Percentiles rank a stretch among this genome's conserved stretches.
Conservation (phyloP, 257 asterid genomes). For the Phtheirospermum japonicum region DNA sequence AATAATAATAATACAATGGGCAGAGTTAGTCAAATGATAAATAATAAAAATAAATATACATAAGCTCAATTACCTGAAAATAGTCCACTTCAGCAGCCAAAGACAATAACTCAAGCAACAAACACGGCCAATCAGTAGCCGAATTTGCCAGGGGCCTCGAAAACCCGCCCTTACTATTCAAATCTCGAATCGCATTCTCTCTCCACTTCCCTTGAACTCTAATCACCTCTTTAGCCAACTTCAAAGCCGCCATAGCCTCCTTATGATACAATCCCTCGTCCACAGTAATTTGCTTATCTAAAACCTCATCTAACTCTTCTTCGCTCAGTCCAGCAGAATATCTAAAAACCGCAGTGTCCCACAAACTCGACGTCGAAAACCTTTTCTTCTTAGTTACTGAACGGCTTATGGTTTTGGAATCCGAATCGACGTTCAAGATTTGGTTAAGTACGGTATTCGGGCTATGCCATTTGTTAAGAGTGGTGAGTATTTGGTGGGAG, state of each 20-base stretch:
- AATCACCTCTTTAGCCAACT: slow-evolving; percentile 90
- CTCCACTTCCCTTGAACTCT: slow-evolving; percentile 73
- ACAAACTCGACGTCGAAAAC: slow-evolving; percentile 49
- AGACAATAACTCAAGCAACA: slow-evolving; percentile 85
- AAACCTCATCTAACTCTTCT: slow-evolving; percentile 47
- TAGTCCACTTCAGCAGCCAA: slow-evolving; percentile 82
- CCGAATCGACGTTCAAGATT: slow-evolving; percentile 41
- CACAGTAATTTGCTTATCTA: slow-evolving; percentile 37
- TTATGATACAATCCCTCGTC: slow-evolving; percentile 64
- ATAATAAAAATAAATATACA: slow-evolving; percentile 18
- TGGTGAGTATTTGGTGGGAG: slow-evolving; percentile 77
- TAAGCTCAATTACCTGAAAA: slow-evolving; percentile 68
- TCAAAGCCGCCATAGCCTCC: slow-evolving; percentile 80
- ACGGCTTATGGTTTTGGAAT: slow-evolving; percentile 26
- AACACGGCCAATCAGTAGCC: slow-evolving; percentile 95
- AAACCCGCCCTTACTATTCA: slow-evolving; percentile 73
- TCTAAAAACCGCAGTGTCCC: slow-evolving; percentile 81
- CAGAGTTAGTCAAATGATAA: slow-evolving; percentile 13
- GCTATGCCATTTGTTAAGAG: slow-evolving; percentile 85
- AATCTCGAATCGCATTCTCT: slow-evolving; percentile 70
- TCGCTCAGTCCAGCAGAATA: slow-evolving; percentile 52
- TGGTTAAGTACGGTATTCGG: slow-evolving; percentile 65
- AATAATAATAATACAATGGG: neutral
- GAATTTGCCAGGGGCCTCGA: slow-evolving; percentile 83
- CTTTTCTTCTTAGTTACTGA: slow-evolving; percentile 36